These are phyloP conservation scores for Lycium barbarum DNA, from an alignment of 257 asterid genomes.

Conservation along the genomic window DNA sequence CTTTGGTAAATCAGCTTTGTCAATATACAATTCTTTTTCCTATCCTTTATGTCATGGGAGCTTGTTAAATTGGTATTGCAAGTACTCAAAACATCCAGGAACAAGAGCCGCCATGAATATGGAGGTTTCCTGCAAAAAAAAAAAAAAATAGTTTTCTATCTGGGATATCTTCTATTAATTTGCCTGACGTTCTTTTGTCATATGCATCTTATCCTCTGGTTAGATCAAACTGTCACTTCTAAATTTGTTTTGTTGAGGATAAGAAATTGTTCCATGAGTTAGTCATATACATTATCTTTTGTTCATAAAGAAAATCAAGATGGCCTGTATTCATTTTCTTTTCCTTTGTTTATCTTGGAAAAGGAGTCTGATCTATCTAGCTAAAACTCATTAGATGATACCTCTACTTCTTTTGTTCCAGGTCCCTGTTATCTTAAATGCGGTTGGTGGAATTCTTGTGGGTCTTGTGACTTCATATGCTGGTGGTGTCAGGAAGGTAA, in stretches of 20 bases:
- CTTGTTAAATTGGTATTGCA: background rate
- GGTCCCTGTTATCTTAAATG: constrained; percentile 89
- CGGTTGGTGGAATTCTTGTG: constrained; percentile 95
- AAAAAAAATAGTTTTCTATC: background rate
- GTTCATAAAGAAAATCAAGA: background rate
- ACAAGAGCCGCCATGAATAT: background rate
- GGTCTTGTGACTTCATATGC: constrained; percentile 96
- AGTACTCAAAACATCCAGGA: background rate
- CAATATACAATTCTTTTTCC: background rate
- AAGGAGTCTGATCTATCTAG: background rate
- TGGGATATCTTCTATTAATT: background rate
- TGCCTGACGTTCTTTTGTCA: background rate
- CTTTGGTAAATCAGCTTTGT: constrained; percentile 61
- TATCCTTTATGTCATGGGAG: background rate
- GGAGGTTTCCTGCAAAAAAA: background rate
- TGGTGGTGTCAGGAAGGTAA: constrained; percentile 95
- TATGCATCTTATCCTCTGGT: constrained; percentile 11
- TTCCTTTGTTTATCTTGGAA: background rate
- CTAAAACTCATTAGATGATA: background rate
- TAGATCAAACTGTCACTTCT: background rate
- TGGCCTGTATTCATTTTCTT: background rate
- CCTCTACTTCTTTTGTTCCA: constrained; percentile 47
- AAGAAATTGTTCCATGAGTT: constrained; percentile 5
- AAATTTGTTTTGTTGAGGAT: background rate
- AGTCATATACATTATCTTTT: background rate